Evolutionary conservation across 148 eudicot species (phyloP), one percentile per base, ranked within the genome.

Genomic region (Euryodendron excelsum): DNA sequence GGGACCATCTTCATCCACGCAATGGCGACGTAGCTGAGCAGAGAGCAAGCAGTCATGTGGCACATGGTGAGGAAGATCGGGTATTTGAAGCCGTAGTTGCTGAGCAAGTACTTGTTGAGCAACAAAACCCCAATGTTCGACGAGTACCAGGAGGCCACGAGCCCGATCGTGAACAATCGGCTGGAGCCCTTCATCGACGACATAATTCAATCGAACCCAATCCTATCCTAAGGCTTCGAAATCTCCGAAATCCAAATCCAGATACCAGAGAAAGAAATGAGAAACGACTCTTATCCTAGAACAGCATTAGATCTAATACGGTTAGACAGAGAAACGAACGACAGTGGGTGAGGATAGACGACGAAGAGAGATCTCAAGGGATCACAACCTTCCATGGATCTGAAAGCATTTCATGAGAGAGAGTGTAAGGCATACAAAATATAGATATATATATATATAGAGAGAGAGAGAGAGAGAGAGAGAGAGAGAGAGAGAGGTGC

Each of bases 1-100:
- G 97, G 97, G 0, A 93, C 97, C 87, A 93, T 80, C 88, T 90
- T 90, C 89, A 93, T 77, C 97, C 97, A 93, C 18, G 93, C 97
- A 23, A 93, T 91, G 8, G 93, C 97, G 53, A 93, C 80, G 85
- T 93, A 93, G 80, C 95, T 91, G n/a, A 93, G 80, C 79, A 93
- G 79, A 13, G 97, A 84, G 71, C 97, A 93, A 17, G 97, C 97
- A 4, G 91, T 88, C 97, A 93, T 93, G 77, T 93, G 97, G 64
- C 97, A 93, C 97, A 93, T 91, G 31, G 97, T 93, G 25, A 93
- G 83, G 81, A 93, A 93, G 33, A 93, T 93, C 69, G 97, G 97
- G 87, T 91, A 93, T 47, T 87, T 89, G 78, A 93, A 93, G 15
- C 97, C 97, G 50, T 93, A 93, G 77, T 93, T 93, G 83, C 89